Percentiles rank a stretch among this genome's conserved stretches.
Conservation (phyloP, 1,139 yeast species). For the Protomyces macrosporus region DNA sequence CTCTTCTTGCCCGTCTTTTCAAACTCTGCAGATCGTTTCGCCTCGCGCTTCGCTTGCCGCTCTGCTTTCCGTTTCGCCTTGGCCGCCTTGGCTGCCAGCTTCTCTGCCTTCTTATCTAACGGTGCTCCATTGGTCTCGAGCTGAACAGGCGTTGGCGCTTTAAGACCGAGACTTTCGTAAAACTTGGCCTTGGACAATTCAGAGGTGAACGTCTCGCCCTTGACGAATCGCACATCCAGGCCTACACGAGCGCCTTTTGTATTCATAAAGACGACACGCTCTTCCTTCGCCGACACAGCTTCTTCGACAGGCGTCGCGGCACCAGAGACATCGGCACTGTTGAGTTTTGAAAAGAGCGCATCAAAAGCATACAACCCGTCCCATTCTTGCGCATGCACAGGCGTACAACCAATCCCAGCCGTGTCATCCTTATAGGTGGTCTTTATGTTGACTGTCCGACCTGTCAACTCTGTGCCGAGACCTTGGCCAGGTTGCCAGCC, state of each 20-base stretch:
- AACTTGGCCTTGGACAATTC: constrained; percentile 34
- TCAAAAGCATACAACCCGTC: constrained; percentile 92
- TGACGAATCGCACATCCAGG: constrained; percentile 35
- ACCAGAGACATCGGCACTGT: constrained; percentile 35
- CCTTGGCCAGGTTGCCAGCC: constrained; percentile 96
- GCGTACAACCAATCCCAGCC: constrained; percentile 78
- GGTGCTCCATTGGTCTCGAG: not conserved
- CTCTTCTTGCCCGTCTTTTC: not conserved
- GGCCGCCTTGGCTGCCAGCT: constrained; percentile 1
- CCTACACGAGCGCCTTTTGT: constrained; percentile 26
- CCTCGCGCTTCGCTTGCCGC: constrained; percentile 8
- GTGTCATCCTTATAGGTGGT: constrained; percentile 76
- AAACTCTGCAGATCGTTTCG: not conserved
- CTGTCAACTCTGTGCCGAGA: constrained; percentile 57
- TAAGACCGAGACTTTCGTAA: constrained; percentile 7
- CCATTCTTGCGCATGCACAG: constrained; percentile 63
- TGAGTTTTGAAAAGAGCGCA: constrained; percentile 77
- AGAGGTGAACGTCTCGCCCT: constrained; percentile 37
- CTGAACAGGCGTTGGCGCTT: not conserved
- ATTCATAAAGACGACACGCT: constrained; percentile 13
- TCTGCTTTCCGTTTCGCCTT: constrained; percentile 8
- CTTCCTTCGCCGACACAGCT: constrained; percentile 10
- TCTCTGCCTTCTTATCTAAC: not conserved
- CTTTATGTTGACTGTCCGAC: constrained; percentile 57
- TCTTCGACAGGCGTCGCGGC: constrained; percentile 1